Evolutionary conservation across 1,284 basidiomycete species (phyloP).

Genomic region (Papiliotrema terrestris): DNA sequence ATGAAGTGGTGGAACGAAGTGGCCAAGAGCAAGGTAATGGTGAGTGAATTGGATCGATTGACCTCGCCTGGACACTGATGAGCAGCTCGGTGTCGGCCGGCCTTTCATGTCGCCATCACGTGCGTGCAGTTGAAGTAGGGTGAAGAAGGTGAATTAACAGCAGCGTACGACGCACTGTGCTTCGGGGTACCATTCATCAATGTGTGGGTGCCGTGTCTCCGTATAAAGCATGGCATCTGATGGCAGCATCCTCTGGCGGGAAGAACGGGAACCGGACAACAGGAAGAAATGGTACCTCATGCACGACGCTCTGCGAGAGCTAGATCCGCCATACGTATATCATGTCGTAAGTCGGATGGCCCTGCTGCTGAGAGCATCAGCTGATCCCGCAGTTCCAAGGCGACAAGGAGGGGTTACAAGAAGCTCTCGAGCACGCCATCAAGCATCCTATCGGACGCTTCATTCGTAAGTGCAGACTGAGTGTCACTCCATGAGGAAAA

Average conservation of each 20-base stretch:
- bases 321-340: slow-evolving; percentile 49
- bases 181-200: slow-evolving; percentile 52
- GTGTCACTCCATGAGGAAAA: not conserved
- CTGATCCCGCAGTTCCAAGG: slow-evolving; percentile 3
- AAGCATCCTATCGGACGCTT: slow-evolving; percentile 29
- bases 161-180: slow-evolving; percentile 51
- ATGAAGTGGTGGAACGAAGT: slow-evolving; percentile 5
- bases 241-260: slow-evolving; percentile 27
- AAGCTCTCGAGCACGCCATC: slow-evolving; percentile 23
- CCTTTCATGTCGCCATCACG: slow-evolving; percentile 37
- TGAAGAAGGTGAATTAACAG: not conserved
- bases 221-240: not conserved
- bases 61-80: not conserved
- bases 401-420: slow-evolving; percentile 22
- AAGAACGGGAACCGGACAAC: slow-evolving; percentile 37
- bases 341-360: slow-evolving; percentile 32
- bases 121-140: slow-evolving; percentile 5
- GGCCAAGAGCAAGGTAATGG: slow-evolving; percentile 3
- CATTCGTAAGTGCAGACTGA: slow-evolving; percentile 24
- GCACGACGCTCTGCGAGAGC: slow-evolving; percentile 38
- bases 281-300: slow-evolving; percentile 43
- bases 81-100: slow-evolving; percentile 15
- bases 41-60: not conserved
- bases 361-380: not conserved
- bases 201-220: slow-evolving; percentile 12